Evolutionary conservation across 2,329 filamentous ascomycete species (phyloP).

Genomic region (Penicillium sp.): DNA sequence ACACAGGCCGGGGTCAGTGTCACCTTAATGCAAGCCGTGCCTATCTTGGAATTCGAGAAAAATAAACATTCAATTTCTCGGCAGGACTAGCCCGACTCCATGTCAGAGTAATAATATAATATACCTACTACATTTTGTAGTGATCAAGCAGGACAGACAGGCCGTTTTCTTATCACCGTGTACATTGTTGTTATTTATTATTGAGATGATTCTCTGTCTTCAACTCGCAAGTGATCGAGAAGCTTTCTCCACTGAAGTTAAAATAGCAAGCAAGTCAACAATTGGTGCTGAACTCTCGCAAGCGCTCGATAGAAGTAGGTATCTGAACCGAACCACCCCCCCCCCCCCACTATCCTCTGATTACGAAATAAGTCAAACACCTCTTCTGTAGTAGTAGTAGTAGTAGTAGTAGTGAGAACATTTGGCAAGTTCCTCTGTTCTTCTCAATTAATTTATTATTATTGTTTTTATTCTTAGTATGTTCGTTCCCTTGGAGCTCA

Average conservation of each 20-base stretch:
- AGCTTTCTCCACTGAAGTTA: conserved; percentile 19
- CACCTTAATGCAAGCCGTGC: conserved; percentile 4
- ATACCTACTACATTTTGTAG: background rate
- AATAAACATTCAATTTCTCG: background rate
- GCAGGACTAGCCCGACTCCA: background rate
- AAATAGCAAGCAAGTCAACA: background rate
- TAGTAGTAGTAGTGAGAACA: background rate
- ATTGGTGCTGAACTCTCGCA: background rate
- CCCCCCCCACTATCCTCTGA: conserved; percentile 2
- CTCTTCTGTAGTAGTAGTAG: no score
- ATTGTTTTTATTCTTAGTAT: conserved; percentile 11
- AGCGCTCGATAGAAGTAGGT: background rate
- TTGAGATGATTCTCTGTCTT: background rate
- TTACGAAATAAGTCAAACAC: background rate
- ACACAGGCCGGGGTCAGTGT: conserved; percentile 2
- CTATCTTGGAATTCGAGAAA: background rate
- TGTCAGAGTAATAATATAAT: background rate
- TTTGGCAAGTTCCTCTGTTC: background rate
- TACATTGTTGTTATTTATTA: background rate
- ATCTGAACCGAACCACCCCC: conserved; percentile 17
- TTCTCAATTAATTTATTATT: conserved; percentile 1
- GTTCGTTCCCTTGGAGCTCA: conserved; percentile 4
- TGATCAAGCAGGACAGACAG: background rate
- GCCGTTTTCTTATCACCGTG: no score
- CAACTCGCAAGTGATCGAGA: conserved; percentile 4